Evolutionary conservation across 441 rosid species (phyloP), one percentile per base, ranked within the genome.

Genomic region (Gossypium trilobum): DNA sequence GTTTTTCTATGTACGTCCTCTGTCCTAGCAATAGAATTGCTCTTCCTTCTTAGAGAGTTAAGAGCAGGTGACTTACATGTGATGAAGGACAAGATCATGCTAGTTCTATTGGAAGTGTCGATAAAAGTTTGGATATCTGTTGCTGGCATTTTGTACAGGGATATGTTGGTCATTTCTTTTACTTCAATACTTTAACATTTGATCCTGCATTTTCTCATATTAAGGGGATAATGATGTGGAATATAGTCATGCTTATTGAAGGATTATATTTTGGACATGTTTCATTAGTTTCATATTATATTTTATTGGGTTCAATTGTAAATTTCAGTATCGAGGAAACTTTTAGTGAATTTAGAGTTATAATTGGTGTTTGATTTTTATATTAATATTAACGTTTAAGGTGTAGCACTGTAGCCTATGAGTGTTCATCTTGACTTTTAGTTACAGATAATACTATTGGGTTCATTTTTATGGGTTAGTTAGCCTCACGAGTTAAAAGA

Each of bases 241-340:
- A 63, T 63, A 19, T 63, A 39, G 8, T 61, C 29, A 36, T 39
- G 68, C 68, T 39, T 63, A 39, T 63, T 39, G 68, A 39, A 36
- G 68, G 51, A 19, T 39, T 17, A 19, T 19, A 39, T 39, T 19
- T 7, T 63, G 50, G 68, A 19, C 29, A 11, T 63, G 4, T 63
- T 39, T 63, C 3, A 6, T 63, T 63, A 20, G 22, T 63, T 39
- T 39, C 20, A 5, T 63, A 19, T 25, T 39, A 63, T 63, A 39
- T 63, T 63, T 63, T 39, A 1, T 13, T 39, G 16, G 68, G 25
- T 65, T 42, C 54, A 65, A 19, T 64, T 13, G 19, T 44, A 65
- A 13, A 20, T 22, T 65, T 65, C 46, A 44, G 70, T 13, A 65
- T 65, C 0, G 27, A 44, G 20, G 51, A 11, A 42, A 4, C 46